phyloP scores from a whole-genome alignment of 2,329 filamentous ascomycete genomes.

The Scedosporium apiospermum region DNA sequence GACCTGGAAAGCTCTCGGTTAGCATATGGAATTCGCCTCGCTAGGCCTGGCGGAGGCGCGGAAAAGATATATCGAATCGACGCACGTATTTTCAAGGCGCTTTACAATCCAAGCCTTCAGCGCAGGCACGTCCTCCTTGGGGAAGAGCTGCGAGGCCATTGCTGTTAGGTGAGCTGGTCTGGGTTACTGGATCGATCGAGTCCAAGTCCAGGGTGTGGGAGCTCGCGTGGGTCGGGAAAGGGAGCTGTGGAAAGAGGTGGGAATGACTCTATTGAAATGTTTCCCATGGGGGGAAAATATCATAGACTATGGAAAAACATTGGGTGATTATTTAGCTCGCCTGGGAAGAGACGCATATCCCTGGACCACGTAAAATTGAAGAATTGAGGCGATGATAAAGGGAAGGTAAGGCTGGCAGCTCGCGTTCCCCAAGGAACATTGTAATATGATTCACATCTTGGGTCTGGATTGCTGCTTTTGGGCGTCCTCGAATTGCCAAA shows the following conservation, averaged over 20 bases:
- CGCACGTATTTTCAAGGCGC: conserved; percentile 65
- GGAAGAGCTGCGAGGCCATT: conserved; percentile 35
- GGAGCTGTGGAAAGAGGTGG: neutral
- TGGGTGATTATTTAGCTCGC: neutral
- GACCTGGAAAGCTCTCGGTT: conserved; percentile 38
- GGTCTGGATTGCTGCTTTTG: too few relatives aligned
- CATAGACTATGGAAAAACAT: neutral
- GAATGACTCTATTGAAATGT: neutral
- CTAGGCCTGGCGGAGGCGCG: neutral
- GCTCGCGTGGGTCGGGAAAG: neutral
- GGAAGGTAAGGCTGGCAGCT: too few relatives aligned
- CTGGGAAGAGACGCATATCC: too few relatives aligned
- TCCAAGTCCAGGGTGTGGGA: neutral
- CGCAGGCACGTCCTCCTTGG: conserved; percentile 49
- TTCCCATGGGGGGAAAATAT: neutral
- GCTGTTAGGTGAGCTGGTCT: neutral
- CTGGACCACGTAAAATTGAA: too few relatives aligned
- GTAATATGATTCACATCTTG: too few relatives aligned
- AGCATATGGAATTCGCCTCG: neutral
- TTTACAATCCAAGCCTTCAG: conserved; percentile 73
- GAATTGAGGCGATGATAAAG: too few relatives aligned
- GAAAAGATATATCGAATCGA: conserved; percentile 12
- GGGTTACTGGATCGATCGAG: neutral
- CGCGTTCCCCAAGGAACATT: too few relatives aligned
- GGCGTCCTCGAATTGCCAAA: too few relatives aligned